A percentile compares a stretch with the other conserved stretches of the same genome.
These are phyloP conservation scores for Secale cereale DNA, from an alignment of 176 grass and related monocot species.

Conservation along the genomic window DNA sequence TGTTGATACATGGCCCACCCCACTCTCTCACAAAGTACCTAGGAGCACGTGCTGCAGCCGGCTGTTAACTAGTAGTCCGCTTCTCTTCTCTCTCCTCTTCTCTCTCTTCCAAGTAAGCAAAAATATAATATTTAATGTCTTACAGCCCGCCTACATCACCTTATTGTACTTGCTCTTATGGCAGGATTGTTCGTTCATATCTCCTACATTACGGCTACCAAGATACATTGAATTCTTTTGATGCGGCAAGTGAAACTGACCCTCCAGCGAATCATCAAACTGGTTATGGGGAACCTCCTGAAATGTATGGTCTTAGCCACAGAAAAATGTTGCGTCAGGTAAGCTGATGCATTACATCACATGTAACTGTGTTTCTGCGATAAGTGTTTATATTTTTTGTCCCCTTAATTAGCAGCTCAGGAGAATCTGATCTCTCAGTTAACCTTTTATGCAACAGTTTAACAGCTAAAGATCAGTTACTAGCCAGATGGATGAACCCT, in stretches of 20 bases:
- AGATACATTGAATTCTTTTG: constrained; percentile 95
- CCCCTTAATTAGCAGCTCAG: background rate
- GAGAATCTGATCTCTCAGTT: background rate
- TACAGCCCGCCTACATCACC: too few relatives aligned
- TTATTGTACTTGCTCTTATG: too few relatives aligned
- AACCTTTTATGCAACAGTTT: background rate
- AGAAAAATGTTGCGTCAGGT: constrained; percentile 93
- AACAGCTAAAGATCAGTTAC: constrained; percentile 11
- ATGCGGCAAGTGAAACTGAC: constrained; percentile 69
- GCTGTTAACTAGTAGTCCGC: too few relatives aligned
- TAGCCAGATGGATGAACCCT: background rate
- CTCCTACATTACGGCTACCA: constrained; percentile 96
- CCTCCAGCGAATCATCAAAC: constrained; percentile 50
- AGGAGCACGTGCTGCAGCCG: too few relatives aligned
- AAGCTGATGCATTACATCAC: constrained; percentile 12
- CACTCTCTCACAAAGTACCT: too few relatives aligned
- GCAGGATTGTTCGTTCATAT: constrained; percentile 95
- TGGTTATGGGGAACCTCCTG: constrained; percentile 70
- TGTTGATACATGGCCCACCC: too few relatives aligned
- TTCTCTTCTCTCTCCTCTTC: too few relatives aligned
- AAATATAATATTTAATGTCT: too few relatives aligned
- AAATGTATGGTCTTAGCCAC: constrained; percentile 86
- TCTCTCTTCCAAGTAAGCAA: too few relatives aligned
- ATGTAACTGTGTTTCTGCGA: background rate
- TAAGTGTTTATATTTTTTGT: constrained; percentile 10